Evolutionary conservation across 345 rosid species (phyloP).

Genomic region (Eucalyptus sp.): DNA sequence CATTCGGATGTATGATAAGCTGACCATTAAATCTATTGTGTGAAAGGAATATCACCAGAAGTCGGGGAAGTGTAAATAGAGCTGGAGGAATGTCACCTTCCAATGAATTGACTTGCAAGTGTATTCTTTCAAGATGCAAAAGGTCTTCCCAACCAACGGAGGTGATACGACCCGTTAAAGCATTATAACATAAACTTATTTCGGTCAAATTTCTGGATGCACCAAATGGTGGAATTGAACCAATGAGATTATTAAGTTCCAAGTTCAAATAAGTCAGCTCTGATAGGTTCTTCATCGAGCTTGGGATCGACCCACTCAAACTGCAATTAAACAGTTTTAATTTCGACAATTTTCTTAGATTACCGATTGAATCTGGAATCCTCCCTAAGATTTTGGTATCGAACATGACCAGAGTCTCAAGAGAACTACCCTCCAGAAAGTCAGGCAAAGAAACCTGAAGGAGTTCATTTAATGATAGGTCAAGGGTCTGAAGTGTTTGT

Average conservation of each 20-base stretch:
- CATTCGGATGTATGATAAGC: neutral
- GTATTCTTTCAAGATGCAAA: neutral
- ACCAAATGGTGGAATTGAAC: no score
- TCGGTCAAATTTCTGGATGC: no score
- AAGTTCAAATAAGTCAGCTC: no score
- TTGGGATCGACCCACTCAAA: neutral
- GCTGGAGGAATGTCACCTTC: slow-evolving; percentile 12
- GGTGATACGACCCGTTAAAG: slow-evolving; percentile 6
- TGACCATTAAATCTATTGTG: slow-evolving; percentile 13
- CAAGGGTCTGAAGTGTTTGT: slow-evolving; percentile 6
- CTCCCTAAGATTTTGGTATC: slow-evolving; percentile 9
- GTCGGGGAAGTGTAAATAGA: neutral
- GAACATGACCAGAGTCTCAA: slow-evolving; percentile 2
- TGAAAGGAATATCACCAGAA: neutral
- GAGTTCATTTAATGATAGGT: neutral
- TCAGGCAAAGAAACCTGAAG: slow-evolving; percentile 16
- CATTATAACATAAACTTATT: neutral
- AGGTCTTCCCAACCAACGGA: slow-evolving; percentile 4
- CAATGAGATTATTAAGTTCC: no score
- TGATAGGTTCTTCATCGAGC: no score
- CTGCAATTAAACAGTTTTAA: neutral
- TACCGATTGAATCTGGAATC: slow-evolving; percentile 17
- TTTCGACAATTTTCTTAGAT: neutral
- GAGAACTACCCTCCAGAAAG: neutral
- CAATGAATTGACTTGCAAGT: slow-evolving; percentile 5